A percentile compares a stretch with the other conserved stretches of the same genome.
Evolutionary conservation across 371 early-diverging fungal species (phyloP).

Genomic region (Apophysomyces elegans): DNA sequence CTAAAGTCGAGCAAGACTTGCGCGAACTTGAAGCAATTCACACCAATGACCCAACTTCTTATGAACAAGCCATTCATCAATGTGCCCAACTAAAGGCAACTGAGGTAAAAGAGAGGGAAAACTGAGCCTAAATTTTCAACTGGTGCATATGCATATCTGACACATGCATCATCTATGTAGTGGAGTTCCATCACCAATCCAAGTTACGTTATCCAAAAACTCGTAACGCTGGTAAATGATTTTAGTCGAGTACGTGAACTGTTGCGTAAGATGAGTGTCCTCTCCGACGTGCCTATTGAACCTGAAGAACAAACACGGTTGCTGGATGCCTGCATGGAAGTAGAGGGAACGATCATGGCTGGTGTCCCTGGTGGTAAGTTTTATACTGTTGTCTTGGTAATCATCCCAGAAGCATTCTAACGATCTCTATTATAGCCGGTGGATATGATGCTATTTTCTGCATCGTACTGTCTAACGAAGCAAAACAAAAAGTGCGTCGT

Average conservation of each 20-base stretch:
- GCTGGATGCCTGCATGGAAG: conserved; percentile 75
- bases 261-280: conserved; percentile 74
- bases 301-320: conserved; percentile 85
- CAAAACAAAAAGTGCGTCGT: conserved; percentile 50
- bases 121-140: too few relatives aligned
- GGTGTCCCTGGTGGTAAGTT: conserved; percentile 92
- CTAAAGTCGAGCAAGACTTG: conserved; percentile 50
- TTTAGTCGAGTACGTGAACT: conserved; percentile 53
- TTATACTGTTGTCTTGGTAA: neutral
- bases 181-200: conserved; percentile 11
- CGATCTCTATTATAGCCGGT: conserved; percentile 69
- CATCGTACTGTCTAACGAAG: conserved; percentile 62
- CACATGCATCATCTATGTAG: neutral
- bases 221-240: conserved; percentile 30
- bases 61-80: conserved; percentile 44
- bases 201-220: conserved; percentile 11
- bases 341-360: conserved; percentile 85
- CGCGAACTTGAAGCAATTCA: conserved; percentile 35
- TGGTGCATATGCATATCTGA: too few relatives aligned
- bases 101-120: conserved; percentile 23
- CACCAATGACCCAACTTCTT: conserved; percentile 30
- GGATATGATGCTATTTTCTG: conserved; percentile 97
- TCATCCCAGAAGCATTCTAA: neutral
- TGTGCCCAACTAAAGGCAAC: conserved; percentile 30
- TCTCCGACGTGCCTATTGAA: conserved; percentile 86